Base-by-base conservation (phyloP, 2,329 filamentous ascomycete genomes). In the Septoria linicola region DNA sequence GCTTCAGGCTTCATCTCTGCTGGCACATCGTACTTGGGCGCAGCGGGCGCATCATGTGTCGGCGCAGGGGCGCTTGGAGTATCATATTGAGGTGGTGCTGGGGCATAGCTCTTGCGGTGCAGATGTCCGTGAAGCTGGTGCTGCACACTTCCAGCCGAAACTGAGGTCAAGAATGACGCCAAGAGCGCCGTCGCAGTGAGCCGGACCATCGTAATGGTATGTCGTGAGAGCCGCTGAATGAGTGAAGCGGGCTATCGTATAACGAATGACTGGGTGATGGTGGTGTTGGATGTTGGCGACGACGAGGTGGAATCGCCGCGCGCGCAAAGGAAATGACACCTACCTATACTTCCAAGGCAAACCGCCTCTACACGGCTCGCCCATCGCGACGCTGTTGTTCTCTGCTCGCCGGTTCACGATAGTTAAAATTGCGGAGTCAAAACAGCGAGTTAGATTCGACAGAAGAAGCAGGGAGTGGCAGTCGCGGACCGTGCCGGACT, bases 231-330 rank as follows among this genome's bases (percentile, higher is more conserved):
- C 57, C 59, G 57, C 59, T 61, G 51, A 61, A 59, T 32, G 59
- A 61, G 59, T 61, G 59, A 56, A 61, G 59, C 59, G 59, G 56
- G 34, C 43, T 19, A 46, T 55, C 58, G 48, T 41, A 42, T 27
- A 60, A 51, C 30, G 58, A 57, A 46, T 58, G 58, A 52, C 47
- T 54, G 27, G 44, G 41, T 19, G 47, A 25, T 40, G 41, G 39
- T 42, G 32, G 40, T 35, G 43, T 41, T 37, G 17, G 30, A 25
- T 41, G 45, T 20, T 25, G 45, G 44, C 45, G 43, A 49, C 50
- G 32, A 31, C 50, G 37, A 44, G 40, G 46, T 23, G 20, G 20
- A 27, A 32, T 19, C 23, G 19, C 37, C 44, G 16, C 50, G 44
- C 50, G 50, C 44, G 50, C 39, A 36, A 32, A 42, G 45, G 46